phyloP scores from a whole-genome alignment of 169 alveolate species.

The Plasmodium relictum region DNA sequence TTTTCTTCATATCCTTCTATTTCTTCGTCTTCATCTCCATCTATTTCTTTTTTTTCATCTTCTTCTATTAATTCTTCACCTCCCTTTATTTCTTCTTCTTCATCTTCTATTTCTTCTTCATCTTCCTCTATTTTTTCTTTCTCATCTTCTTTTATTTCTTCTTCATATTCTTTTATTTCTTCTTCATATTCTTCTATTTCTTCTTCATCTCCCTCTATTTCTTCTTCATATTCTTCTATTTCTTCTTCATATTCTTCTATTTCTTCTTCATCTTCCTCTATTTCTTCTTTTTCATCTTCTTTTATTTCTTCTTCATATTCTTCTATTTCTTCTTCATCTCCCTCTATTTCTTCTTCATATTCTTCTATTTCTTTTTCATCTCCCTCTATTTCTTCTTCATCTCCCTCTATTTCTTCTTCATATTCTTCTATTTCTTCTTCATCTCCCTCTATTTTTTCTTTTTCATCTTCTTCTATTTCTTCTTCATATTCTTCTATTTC shows the following conservation, averaged over 20 bases:
- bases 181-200: too few species aligned
- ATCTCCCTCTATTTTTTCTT: slow-evolving; percentile 1
- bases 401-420: slow-evolving; percentile 8
- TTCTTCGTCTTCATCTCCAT: not conserved
- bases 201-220: not conserved
- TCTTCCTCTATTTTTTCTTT: not conserved
- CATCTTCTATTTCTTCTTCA: not conserved
- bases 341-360: slow-evolving; percentile 10
- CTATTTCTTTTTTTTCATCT: not conserved
- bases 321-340: slow-evolving; percentile 10
- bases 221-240: not conserved
- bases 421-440: slow-evolving; percentile 15
- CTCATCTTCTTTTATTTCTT: not conserved
- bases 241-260: not conserved
- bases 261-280: slow-evolving; percentile 4
- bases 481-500: slow-evolving; percentile 42
- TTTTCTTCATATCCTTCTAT: not conserved
- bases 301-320: not conserved
- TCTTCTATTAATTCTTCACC: not conserved
- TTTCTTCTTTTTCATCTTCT: not conserved
- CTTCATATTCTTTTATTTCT: too few species aligned
- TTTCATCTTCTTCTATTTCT: not conserved
- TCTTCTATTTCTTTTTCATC: slow-evolving; percentile 9
- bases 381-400: not conserved
- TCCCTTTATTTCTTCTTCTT: not conserved